These are phyloP conservation scores for Coprinopsis cinerea DNA, from an alignment of 768 basidiomycete species.

Conservation along the genomic window DNA sequence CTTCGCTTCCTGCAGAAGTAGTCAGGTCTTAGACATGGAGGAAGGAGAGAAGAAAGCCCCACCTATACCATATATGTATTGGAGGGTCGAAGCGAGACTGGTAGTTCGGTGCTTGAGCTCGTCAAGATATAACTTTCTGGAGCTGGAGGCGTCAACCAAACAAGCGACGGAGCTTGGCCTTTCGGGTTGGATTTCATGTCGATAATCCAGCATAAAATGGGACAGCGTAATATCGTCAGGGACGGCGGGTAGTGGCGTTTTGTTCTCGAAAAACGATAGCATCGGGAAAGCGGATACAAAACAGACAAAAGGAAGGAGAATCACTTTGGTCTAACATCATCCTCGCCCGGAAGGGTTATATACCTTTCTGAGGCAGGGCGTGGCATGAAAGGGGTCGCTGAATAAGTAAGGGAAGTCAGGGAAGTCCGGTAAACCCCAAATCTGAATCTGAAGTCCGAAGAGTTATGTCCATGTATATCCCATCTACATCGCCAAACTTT, in stretches of 20 bases:
- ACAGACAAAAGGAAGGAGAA: too few relatives aligned
- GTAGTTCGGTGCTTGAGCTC: constrained; percentile 20
- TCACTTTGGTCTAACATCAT: too few relatives aligned
- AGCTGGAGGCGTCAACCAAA: constrained; percentile 35
- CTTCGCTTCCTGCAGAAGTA: constrained; percentile 7
- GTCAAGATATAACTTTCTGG: not conserved
- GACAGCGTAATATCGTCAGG: constrained; percentile 53
- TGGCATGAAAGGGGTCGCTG: too few relatives aligned
- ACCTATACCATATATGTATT: constrained; percentile 24
- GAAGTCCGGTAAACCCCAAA: not conserved
- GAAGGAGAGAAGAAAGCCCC: not conserved
- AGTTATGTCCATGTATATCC: constrained; percentile 3
- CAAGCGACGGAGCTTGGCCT: constrained; percentile 35
- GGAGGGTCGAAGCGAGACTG: constrained; percentile 32
- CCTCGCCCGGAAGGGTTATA: too few relatives aligned
- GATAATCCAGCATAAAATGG: constrained; percentile 49
- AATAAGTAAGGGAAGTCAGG: too few relatives aligned
- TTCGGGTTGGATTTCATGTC: constrained; percentile 40
- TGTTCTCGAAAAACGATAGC: constrained; percentile 26
- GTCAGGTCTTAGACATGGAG: not conserved
- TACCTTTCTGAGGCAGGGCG: too few relatives aligned
- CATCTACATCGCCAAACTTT: not conserved
- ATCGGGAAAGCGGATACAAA: constrained; percentile 8
- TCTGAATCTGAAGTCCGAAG: not conserved
- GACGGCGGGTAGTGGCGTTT: constrained; percentile 29